Conservation (phyloP, 2,329 filamentous ascomycete genomes). For the Myriangium duriaei region DNA sequence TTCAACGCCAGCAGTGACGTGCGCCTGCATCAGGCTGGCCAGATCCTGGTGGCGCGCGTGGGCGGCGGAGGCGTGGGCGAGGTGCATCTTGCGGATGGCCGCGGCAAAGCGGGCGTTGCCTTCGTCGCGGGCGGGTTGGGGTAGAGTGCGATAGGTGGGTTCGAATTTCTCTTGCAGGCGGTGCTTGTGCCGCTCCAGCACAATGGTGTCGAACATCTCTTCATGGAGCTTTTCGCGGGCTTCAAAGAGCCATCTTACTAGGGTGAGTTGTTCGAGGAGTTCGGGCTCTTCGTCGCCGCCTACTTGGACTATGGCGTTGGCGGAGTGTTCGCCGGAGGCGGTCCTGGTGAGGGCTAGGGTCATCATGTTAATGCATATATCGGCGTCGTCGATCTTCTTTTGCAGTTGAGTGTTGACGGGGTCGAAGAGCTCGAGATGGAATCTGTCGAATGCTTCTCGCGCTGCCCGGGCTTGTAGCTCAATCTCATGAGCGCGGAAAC, state of each 20-base stretch:
- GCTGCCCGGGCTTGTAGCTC: slow-evolving; percentile 33
- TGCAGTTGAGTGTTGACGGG: slow-evolving; percentile 72
- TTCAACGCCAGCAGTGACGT: slow-evolving; percentile 78
- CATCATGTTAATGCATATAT: slow-evolving; percentile 64
- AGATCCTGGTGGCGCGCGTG: slow-evolving; percentile 65
- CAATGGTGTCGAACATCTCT: slow-evolving; percentile 61
- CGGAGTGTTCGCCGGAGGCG: slow-evolving; percentile 1
- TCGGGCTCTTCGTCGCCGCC: slow-evolving; percentile 94
- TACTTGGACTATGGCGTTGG: slow-evolving; percentile 62
- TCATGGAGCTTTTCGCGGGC: slow-evolving; percentile 78
- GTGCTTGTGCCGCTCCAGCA: slow-evolving; percentile 1
- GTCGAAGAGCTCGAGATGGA: slow-evolving; percentile 70
- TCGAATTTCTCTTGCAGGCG: slow-evolving; percentile 5
- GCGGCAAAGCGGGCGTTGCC: slow-evolving; percentile 2
- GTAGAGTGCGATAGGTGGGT: slow-evolving; percentile 2
- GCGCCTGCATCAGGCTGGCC: slow-evolving; percentile 65
- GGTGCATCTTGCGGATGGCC: slow-evolving; percentile 47
- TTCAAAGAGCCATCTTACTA: slow-evolving; percentile 96
- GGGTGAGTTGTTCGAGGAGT: slow-evolving; percentile 81
- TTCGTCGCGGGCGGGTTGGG: slow-evolving; percentile 2
- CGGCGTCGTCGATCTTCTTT: slow-evolving; percentile 59
- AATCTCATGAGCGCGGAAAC: slow-evolving; percentile 10
- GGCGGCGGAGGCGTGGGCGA: slow-evolving; percentile 58
- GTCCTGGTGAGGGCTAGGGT: slow-evolving; percentile 34
- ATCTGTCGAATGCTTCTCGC: slow-evolving; percentile 45